phyloP scores from a whole-genome alignment of 2,329 filamentous ascomycete genomes.

The Orbilia blumenaviensis region DNA sequence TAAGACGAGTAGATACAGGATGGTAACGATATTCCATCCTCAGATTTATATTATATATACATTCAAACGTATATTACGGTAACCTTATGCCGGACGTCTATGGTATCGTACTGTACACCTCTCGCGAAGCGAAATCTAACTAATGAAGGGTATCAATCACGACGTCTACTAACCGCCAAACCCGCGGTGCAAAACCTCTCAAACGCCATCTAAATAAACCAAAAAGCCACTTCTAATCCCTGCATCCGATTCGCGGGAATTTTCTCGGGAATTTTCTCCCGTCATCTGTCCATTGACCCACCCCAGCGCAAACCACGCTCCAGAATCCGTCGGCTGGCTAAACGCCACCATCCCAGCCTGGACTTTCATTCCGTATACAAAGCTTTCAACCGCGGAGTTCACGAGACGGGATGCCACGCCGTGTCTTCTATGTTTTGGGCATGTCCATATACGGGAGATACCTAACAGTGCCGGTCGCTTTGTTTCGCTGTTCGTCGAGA shows the following conservation, averaged over 20 bases:
- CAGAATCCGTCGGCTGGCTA: conserved; percentile 59
- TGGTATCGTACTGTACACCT: neutral
- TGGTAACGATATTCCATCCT: too few species aligned
- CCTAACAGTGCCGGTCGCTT: conserved; percentile 56
- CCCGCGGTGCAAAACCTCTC: neutral
- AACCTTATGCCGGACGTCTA: neutral
- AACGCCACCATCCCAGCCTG: conserved; percentile 57
- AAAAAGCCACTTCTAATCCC: conserved; percentile 22
- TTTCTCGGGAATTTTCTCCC: neutral
- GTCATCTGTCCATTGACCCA: conserved; percentile 54
- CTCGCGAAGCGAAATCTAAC: neutral
- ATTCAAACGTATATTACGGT: too few species aligned
- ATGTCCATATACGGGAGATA: conserved; percentile 58
- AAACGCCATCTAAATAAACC: conserved; percentile 46
- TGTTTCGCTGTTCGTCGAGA: neutral
- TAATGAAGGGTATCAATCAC: conserved; percentile 13
- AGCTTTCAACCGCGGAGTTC: conserved; percentile 55
- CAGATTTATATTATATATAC: too few species aligned
- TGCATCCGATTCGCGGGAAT: too few species aligned
- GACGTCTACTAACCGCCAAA: neutral
- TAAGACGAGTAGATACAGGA: too few species aligned
- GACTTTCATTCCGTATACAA: conserved; percentile 58
- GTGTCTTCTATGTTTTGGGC: conserved; percentile 55
- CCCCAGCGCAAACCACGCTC: conserved; percentile 55
- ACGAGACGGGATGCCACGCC: conserved; percentile 57